Evolutionary conservation across 2,329 filamentous ascomycete genomes (phyloP).

Genomic region (Penicillium sp.): DNA sequence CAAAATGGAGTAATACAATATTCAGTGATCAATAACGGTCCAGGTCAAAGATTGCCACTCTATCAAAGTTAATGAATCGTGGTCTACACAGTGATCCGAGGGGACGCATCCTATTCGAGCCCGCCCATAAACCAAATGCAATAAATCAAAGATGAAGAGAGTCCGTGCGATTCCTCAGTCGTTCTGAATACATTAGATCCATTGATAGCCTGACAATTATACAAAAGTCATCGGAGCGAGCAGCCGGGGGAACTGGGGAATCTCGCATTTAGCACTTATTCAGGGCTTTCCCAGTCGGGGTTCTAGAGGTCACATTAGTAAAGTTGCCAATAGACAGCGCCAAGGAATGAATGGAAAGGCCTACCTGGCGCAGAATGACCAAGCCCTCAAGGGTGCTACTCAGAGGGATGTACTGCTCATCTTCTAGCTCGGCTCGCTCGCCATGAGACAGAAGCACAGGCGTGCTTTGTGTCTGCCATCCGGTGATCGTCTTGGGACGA

Average conservation of each 20-base stretch:
- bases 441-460: conserved; percentile 92
- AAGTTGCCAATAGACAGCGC: no score
- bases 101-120: conserved; percentile 1
- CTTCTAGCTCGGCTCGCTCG: conserved; percentile 92
- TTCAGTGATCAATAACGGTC: no score
- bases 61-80: no score
- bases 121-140: conserved; percentile 14
- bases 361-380: conserved; percentile 94
- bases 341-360: conserved; percentile 26
- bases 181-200: conserved; percentile 38
- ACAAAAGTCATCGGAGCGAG: conserved; percentile 17
- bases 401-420: conserved; percentile 93
- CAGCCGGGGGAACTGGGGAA: conserved; percentile 17
- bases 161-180: conserved; percentile 33
- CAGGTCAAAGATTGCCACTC: no score
- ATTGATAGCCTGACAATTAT: conserved; percentile 27
- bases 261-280: conserved; percentile 30
- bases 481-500: conserved; percentile 96
- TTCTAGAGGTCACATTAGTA: no score
- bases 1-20: no score
- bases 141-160: conserved; percentile 17
- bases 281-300: conserved; percentile 45
- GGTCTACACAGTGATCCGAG: conserved; percentile 13
- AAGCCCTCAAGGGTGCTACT: conserved; percentile 89
- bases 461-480: conserved; percentile 99